Evolutionary conservation across 225 moss, liverwort and hornwort species (phyloP).

Genomic region (Bryoerythrophyllum caledonicum): DNA sequence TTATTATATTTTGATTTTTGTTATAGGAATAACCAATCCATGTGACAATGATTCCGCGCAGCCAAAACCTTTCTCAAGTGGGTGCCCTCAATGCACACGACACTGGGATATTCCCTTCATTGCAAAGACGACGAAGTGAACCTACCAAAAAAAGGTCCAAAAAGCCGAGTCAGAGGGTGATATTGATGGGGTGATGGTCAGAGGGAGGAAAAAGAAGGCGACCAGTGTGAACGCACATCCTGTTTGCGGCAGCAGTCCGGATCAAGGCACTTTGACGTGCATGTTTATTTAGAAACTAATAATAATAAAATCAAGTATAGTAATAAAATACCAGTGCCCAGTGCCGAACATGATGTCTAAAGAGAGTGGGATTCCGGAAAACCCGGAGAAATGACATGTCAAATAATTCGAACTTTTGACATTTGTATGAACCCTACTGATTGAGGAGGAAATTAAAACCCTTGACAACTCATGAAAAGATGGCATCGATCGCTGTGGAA

Average conservation of each 20-base stretch:
- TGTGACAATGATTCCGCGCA: constrained; percentile 19
- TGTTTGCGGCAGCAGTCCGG: constrained; percentile 13
- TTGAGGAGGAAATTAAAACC: background rate
- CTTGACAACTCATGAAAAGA: background rate
- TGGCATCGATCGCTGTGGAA: background rate
- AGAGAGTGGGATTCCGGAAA: background rate
- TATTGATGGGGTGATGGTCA: background rate
- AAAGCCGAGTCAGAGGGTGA: background rate
- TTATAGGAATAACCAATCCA: constrained; percentile 1
- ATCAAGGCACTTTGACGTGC: background rate
- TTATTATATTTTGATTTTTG: background rate
- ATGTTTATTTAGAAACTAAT: background rate
- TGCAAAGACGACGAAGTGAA: background rate
- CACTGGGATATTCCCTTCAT: background rate
- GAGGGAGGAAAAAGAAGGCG: background rate
- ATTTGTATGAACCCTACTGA: background rate
- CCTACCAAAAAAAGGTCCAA: background rate
- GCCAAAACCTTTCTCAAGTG: constrained; percentile 16
- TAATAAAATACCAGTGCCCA: background rate
- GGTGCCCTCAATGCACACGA: background rate
- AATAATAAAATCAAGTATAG: too few relatives aligned
- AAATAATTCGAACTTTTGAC: background rate
- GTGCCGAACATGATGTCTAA: background rate
- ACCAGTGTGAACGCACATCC: constrained; percentile 13
- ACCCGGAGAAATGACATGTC: background rate